Percentiles rank a stretch among this genome's conserved stretches.
Conservation (phyloP, 495 filamentous ascomycete genomes). For the Penicillium parvum region DNA sequence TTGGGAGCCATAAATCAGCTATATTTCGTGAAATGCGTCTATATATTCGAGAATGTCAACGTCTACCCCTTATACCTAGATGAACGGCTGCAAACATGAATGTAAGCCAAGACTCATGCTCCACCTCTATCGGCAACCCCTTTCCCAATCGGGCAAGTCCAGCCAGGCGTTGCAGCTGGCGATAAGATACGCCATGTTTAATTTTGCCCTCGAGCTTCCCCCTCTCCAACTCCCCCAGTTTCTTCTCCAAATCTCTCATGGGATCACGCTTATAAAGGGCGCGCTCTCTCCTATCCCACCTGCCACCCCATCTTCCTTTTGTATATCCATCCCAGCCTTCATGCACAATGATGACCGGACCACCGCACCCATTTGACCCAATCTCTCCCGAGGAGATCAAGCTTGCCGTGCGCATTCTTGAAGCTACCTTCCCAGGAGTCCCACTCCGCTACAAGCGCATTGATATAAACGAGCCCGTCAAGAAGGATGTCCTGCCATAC, state of each 20-base stretch:
- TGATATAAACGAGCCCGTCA: slow-evolving; percentile 37
- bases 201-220: slow-evolving; percentile 5
- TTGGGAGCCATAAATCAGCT: no score
- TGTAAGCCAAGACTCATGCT: neutral
- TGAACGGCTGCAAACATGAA: neutral
- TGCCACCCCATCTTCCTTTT: neutral
- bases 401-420: slow-evolving; percentile 34
- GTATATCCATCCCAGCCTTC: neutral
- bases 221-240: neutral
- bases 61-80: neutral
- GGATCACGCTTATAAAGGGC: no score
- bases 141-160: slow-evolving; percentile 22
- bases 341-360: slow-evolving; percentile 17
- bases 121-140: neutral
- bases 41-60: neutral
- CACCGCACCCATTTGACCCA: slow-evolving; percentile 38
- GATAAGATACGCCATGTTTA: slow-evolving; percentile 19
- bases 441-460: slow-evolving; percentile 38
- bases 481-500: slow-evolving; percentile 36
- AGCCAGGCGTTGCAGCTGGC: slow-evolving; percentile 9
- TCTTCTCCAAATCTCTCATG: neutral
- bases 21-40: no score
- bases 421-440: slow-evolving; percentile 33
- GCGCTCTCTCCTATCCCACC: neutral
- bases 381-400: slow-evolving; percentile 39